Percentiles rank a stretch among this genome's conserved stretches.
These are phyloP conservation scores for Paralagenidium karlingii DNA, from an alignment of 352 stramenopile genomes.

Conservation along the genomic window DNA sequence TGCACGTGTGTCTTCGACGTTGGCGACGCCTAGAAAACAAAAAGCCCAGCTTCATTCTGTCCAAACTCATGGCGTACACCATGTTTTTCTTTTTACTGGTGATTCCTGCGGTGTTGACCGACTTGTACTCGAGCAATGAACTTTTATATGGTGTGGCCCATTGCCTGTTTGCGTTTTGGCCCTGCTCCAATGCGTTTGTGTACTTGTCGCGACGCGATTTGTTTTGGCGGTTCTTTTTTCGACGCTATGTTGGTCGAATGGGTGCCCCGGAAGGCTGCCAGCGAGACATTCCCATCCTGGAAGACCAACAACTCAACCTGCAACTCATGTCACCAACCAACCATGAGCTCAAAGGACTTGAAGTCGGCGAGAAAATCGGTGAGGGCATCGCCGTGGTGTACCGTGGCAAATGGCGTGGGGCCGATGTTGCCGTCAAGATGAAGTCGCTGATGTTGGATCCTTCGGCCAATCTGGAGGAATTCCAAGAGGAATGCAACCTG, in stretches of 20 bases:
- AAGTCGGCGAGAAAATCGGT: slow-evolving; percentile 76
- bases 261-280: neutral
- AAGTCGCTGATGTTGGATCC: slow-evolving; percentile 64
- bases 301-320: neutral
- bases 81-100: slow-evolving; percentile 68
- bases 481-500: slow-evolving; percentile 71
- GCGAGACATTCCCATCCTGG: neutral
- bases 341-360: slow-evolving; percentile 65
- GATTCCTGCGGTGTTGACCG: slow-evolving; percentile 48
- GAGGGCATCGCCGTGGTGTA: slow-evolving; percentile 87
- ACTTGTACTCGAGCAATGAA: slow-evolving; percentile 30
- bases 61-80: slow-evolving; percentile 69
- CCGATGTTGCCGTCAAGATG: slow-evolving; percentile 93
- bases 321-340: slow-evolving; percentile 43
- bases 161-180: slow-evolving; percentile 59
- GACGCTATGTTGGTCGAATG: too few relatives aligned
- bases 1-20: slow-evolving; percentile 41
- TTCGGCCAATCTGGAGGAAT: slow-evolving; percentile 44
- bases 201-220: slow-evolving; percentile 55
- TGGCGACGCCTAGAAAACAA: slow-evolving; percentile 17
- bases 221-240: slow-evolving; percentile 45
- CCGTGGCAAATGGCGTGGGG: slow-evolving; percentile 91
- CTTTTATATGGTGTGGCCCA: slow-evolving; percentile 24
- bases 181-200: slow-evolving; percentile 60
- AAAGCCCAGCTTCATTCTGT: slow-evolving; percentile 47